Evolutionary conservation across 768 basidiomycete species (phyloP), one percentile per base, ranked within the genome.

Genomic region (Lactarius hengduanensis): DNA sequence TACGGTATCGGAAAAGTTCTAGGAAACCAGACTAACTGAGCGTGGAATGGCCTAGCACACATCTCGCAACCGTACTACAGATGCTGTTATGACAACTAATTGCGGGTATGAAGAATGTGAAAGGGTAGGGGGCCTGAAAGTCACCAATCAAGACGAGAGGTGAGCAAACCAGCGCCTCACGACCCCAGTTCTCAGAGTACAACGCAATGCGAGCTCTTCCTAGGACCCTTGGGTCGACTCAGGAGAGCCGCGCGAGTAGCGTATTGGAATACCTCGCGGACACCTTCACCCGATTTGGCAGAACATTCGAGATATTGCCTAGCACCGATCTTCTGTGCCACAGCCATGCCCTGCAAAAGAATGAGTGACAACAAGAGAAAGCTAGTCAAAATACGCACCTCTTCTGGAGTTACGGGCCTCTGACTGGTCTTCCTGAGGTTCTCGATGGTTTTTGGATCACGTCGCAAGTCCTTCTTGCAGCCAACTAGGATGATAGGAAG

Each of bases 241-340:
- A 94, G 83, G 43, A 98, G 86, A 32, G 96, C 96, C 50, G 92
- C 90, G 69, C 94, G 89, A 30, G 96, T 98, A 61, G 97, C 97
- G 72, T 91, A 92, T 80, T 98, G 94, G 87, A 99, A 99, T 55
- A 99, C 96, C 79, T 98, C 96, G 69, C 92, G 89, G 57, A 99
- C 96, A 72, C 96, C 96, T 79, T 98, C 94, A 66, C 96, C 95
- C 18, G 94, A 89, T 83, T 90, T 91, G 76, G 95, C 95, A 62
- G 94, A 96, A 78, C 97, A 99, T 78, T 99, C 97, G 61, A 99
- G 88, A 78, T 98, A 99, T 75, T 94, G 90, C 79, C 88, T 92
- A 6, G 97, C 96, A 34, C 91, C 91, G 72, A 99, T 98, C 90
- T 98, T 96, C 82, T 92, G 90, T 28, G 92, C 88, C 40, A 98